Percentiles rank a stretch among this genome's conserved stretches.
phyloP scores from a whole-genome alignment of 148 eudicot species.

The Camellia granthamiana region DNA sequence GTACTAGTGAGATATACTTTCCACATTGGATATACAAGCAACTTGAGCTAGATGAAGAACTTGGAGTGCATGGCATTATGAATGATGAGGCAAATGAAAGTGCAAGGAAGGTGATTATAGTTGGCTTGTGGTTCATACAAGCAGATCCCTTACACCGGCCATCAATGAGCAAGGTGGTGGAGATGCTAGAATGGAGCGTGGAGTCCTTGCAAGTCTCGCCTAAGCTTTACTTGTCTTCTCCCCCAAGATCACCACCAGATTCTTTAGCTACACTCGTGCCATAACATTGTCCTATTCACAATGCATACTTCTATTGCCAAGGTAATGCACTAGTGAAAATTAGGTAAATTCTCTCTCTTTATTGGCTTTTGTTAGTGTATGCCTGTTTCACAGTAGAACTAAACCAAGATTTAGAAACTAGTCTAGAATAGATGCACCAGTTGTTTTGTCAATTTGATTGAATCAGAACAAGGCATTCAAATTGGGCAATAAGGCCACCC shows the following conservation, averaged over 20 bases:
- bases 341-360: no score
- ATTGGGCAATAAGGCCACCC: no score
- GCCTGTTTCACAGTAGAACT: no score
- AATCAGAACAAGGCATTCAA: no score
- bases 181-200: constrained; percentile 22
- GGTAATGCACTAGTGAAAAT: no score
- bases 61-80: neutral
- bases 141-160: constrained; percentile 16
- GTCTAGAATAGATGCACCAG: no score
- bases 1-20: constrained; percentile 15
- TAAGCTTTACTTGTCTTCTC: constrained; percentile 18
- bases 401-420: no score
- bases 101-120: constrained; percentile 17
- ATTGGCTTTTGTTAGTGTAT: no score
- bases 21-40: constrained; percentile 18
- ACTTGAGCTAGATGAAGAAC: constrained; percentile 7
- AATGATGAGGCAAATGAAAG: constrained; percentile 12
- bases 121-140: constrained; percentile 26
- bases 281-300: no score
- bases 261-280: neutral
- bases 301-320: no score
- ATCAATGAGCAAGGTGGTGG: constrained; percentile 21
- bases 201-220: constrained; percentile 21
- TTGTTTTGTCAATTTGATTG: no score
- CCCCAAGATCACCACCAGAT: constrained; percentile 2